Evolutionary conservation across 2,329 filamentous ascomycete species (phyloP).

Genomic region (Grosmannia serpens): DNA sequence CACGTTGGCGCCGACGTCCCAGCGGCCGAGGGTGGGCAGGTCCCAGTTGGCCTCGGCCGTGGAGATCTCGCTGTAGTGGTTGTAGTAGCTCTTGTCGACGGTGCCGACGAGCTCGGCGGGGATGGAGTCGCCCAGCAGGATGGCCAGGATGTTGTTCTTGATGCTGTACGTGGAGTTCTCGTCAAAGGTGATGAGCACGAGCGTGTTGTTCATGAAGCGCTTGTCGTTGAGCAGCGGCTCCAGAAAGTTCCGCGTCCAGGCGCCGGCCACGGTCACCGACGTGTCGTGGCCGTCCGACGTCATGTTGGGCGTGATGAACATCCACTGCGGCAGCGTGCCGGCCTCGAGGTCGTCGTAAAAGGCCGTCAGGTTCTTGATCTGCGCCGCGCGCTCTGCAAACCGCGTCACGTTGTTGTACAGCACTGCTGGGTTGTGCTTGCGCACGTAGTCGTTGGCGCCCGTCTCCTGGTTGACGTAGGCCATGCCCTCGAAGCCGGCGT

Average conservation of each 20-base stretch:
- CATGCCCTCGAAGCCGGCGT: conserved; percentile 57
- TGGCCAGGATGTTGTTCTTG: conserved; percentile 57
- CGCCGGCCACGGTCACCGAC: conserved; percentile 54
- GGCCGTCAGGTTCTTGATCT: conserved; percentile 62
- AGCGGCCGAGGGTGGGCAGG: conserved; percentile 57
- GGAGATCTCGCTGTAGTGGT: conserved; percentile 60
- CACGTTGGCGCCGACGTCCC: conserved; percentile 63
- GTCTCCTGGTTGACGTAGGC: conserved; percentile 53
- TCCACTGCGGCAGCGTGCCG: conserved; percentile 57
- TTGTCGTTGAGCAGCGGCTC: conserved; percentile 56
- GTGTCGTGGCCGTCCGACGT: conserved; percentile 67
- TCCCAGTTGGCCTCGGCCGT: conserved; percentile 59
- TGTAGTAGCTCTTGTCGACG: conserved; percentile 58
- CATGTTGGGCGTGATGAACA: conserved; percentile 65
- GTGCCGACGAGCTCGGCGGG: conserved; percentile 54
- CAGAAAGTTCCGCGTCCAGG: conserved; percentile 58
- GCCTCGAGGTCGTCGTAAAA: conserved; percentile 57
- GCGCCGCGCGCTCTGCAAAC: conserved; percentile 45
- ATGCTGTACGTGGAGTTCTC: conserved; percentile 60
- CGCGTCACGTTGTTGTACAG: conserved; percentile 54
- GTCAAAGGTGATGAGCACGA: conserved; percentile 69
- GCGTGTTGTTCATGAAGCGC: conserved; percentile 64
- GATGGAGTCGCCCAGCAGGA: conserved; percentile 66
- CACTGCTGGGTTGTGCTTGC: conserved; percentile 65
- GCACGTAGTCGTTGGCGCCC: conserved; percentile 63